Evolutionary conservation across 768 basidiomycete species (phyloP).

Genomic region (Floccularia luteovirens): DNA sequence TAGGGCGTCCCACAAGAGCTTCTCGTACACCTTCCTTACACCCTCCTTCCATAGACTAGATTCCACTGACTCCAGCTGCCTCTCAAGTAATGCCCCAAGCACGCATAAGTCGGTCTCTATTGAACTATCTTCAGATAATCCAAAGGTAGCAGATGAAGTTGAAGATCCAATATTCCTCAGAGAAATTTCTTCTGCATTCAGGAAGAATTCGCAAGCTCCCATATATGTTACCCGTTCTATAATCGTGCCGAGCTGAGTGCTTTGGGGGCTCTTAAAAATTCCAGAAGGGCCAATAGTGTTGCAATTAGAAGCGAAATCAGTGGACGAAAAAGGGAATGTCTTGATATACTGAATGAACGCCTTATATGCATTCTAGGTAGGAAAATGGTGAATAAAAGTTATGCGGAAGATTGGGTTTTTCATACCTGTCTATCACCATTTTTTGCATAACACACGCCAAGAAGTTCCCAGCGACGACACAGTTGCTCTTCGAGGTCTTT

Average conservation of each 20-base stretch:
- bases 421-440: conserved; percentile 70
- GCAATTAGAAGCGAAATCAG: conserved; percentile 28
- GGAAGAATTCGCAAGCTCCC: conserved; percentile 58
- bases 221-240: conserved; percentile 64
- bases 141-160: conserved; percentile 1
- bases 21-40: conserved; percentile 28
- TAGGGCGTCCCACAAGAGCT: conserved; percentile 41
- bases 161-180: conserved; percentile 18
- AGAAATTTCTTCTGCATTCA: conserved; percentile 41
- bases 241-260: conserved; percentile 38
- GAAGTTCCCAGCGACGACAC: conserved; percentile 70
- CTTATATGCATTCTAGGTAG: conserved; percentile 48
- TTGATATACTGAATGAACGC: conserved; percentile 44
- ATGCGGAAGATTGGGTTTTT: conserved; percentile 6
- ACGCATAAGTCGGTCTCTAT: conserved; percentile 19
- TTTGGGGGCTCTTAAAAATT: conserved; percentile 29
- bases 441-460: conserved; percentile 73
- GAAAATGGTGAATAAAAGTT: not conserved
- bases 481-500: conserved; percentile 56
- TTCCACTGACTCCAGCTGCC: conserved; percentile 52
- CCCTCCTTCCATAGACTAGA: conserved; percentile 51
- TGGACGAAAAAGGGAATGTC: conserved; percentile 42
- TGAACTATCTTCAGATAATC: not conserved
- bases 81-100: conserved; percentile 50
- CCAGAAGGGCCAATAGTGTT: conserved; percentile 15